Evolutionary conservation across 163 green algal species (phyloP).

Genomic region (Scenedesmus sp.): DNA sequence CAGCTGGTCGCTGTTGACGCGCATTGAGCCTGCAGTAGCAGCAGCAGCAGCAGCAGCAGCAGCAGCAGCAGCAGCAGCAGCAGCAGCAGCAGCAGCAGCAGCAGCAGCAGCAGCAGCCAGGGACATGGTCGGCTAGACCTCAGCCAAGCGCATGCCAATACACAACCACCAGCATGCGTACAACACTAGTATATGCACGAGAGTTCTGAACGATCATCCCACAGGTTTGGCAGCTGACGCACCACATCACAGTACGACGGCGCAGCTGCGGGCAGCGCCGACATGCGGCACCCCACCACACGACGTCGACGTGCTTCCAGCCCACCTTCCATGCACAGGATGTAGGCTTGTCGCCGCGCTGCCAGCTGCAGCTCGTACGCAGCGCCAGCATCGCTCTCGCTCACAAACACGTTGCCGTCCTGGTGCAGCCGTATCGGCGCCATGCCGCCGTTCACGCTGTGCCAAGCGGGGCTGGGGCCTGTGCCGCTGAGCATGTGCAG

Average conservation of each 20-base stretch:
- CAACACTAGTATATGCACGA: no score
- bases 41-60: background rate
- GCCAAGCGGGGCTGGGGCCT: slow-evolving; percentile 63
- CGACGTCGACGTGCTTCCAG: no score
- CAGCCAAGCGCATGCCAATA: no score
- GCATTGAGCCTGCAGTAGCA: slow-evolving; percentile 54
- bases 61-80: background rate
- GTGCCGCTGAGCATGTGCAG: slow-evolving; percentile 81
- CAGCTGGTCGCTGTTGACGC: slow-evolving; percentile 60
- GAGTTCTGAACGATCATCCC: no score
- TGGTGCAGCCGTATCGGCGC: slow-evolving; percentile 61
- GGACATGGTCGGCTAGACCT: no score
- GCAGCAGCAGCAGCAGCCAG: background rate
- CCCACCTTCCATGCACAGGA: slow-evolving; percentile 88
- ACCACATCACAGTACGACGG: no score
- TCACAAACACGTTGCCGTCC: slow-evolving; percentile 85
- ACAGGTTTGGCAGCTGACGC: background rate
- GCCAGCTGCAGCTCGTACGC: slow-evolving; percentile 68
- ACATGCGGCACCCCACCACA: no score
- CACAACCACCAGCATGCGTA: no score
- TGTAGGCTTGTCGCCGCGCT: slow-evolving; percentile 75
- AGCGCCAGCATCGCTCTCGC: slow-evolving; percentile 74
- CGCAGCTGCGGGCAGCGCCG: no score
- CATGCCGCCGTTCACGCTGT: slow-evolving; percentile 8
- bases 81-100: background rate